phyloP scores from a whole-genome alignment of 2,329 filamentous ascomycete genomes.

The Cyanodermella asteris region DNA sequence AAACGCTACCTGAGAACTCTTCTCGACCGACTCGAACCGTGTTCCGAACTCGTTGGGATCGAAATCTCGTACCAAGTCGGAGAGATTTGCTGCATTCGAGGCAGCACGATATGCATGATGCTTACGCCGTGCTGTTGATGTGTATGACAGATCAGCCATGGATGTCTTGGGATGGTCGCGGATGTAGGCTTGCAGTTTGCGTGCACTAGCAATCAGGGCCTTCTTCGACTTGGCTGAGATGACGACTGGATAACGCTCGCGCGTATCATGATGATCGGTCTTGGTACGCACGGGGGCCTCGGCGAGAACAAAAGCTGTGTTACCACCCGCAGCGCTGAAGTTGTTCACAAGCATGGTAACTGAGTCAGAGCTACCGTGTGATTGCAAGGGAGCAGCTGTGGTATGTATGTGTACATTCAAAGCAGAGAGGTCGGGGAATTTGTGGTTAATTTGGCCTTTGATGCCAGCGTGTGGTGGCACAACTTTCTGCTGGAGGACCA shows the following conservation, averaged over 20 bases:
- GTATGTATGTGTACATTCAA: constrained; percentile 24
- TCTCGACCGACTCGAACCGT: neutral
- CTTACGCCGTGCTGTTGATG: constrained; percentile 39
- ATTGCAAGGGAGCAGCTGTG: constrained; percentile 15
- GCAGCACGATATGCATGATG: constrained; percentile 21
- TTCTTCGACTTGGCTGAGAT: constrained; percentile 30
- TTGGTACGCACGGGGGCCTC: constrained; percentile 18
- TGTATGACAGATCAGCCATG: constrained; percentile 35
- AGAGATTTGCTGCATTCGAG: constrained; percentile 11
- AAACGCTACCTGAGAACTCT: constrained; percentile 4
- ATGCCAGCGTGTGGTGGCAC: constrained; percentile 45
- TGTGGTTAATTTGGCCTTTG: constrained; percentile 27
- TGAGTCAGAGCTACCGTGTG: neutral
- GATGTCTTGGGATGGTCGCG: constrained; percentile 24
- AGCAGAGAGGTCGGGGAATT: constrained; percentile 21
- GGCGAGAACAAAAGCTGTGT: constrained; percentile 28
- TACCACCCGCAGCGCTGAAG: constrained; percentile 48
- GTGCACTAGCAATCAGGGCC: constrained; percentile 27
- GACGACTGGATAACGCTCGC: constrained; percentile 29
- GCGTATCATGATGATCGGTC: constrained; percentile 21
- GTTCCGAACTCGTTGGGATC: neutral
- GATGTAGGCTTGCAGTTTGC: constrained; percentile 30
- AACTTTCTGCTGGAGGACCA: constrained; percentile 36
- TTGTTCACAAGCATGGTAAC: constrained; percentile 31
- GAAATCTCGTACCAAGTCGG: neutral